These are phyloP conservation scores for Tardiomyces blankii DNA, from an alignment of 1,139 yeast genomes.

Conservation along the genomic window DNA sequence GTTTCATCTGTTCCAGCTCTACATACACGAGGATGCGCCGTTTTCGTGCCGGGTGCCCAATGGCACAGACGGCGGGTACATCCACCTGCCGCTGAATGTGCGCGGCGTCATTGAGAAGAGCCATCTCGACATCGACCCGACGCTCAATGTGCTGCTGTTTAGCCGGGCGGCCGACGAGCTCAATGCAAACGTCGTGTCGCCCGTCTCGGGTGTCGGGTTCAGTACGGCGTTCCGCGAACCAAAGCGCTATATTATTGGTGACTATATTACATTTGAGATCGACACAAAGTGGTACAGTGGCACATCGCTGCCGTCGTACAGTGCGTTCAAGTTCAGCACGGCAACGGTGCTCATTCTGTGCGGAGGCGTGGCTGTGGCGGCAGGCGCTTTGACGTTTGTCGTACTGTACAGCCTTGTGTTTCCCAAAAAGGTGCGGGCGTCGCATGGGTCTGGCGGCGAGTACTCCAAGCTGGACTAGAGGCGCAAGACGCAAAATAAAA, in stretches of 20 bases:
- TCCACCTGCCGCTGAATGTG: constrained; percentile 28
- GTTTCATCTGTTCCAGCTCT: constrained; percentile 62
- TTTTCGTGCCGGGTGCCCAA: constrained; percentile 53
- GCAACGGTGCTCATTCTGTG: constrained; percentile 2
- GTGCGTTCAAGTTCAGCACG: background rate
- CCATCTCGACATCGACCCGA: constrained; percentile 57
- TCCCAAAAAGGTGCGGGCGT: constrained; percentile 13
- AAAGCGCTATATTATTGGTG: constrained; percentile 56
- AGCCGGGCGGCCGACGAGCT: constrained; percentile 9
- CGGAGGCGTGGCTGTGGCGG: constrained; percentile 10
- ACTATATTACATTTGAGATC: constrained; percentile 43
- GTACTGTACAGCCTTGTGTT: constrained; percentile 13
- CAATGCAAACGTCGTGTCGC: constrained; percentile 11
- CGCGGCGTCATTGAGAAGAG: constrained; percentile 61
- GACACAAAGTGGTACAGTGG: constrained; percentile 45
- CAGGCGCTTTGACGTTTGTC: constrained; percentile 11
- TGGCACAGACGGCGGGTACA: background rate
- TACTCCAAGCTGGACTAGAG: constrained; percentile 10
- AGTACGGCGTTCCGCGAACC: constrained; percentile 49
- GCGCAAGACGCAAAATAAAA: background rate
- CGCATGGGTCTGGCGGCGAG: constrained; percentile 6
- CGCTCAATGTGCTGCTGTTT: constrained; percentile 41
- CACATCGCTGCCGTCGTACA: constrained; percentile 3
- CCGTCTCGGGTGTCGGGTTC: constrained; percentile 41
- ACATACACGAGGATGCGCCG: constrained; percentile 69